A percentile compares a stretch with the other conserved stretches of the same genome.
These are phyloP conservation scores for Xylaria sp. DNA, from an alignment of 2,329 filamentous ascomycete species.

Conservation along the genomic window DNA sequence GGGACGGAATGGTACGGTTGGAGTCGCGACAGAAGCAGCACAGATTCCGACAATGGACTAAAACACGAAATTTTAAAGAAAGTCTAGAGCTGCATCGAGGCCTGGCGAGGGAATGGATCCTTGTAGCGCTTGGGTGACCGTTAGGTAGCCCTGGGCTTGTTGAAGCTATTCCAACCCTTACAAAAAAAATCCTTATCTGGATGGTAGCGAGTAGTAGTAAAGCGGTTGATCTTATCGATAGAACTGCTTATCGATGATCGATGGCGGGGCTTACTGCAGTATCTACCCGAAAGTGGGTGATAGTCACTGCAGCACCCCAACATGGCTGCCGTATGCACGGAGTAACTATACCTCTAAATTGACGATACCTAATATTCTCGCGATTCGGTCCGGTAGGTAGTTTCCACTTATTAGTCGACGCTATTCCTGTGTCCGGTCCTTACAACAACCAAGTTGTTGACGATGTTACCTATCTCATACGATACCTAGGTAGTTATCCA, in stretches of 20 bases:
- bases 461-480: not conserved
- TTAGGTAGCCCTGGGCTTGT: not conserved
- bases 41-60: not conserved
- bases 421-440: not conserved
- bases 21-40: constrained; percentile 4
- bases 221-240: constrained; percentile 35
- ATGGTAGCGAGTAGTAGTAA: not conserved
- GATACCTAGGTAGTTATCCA: not conserved
- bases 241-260: constrained; percentile 6
- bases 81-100: constrained; percentile 10
- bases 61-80: not conserved
- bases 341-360: too few relatives aligned
- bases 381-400: not conserved
- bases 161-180: constrained; percentile 30
- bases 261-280: constrained; percentile 17
- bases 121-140: not conserved
- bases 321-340: too few relatives aligned
- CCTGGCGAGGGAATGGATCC: not conserved
- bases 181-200: constrained; percentile 47
- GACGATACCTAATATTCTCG: too few relatives aligned
- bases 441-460: not conserved
- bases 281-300: not conserved
- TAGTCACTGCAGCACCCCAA: too few relatives aligned
- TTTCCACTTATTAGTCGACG: not conserved
- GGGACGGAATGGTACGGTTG: not conserved